Evolutionary conservation across 768 basidiomycete species (phyloP).

Genomic region (Asterophora parasitica): DNA sequence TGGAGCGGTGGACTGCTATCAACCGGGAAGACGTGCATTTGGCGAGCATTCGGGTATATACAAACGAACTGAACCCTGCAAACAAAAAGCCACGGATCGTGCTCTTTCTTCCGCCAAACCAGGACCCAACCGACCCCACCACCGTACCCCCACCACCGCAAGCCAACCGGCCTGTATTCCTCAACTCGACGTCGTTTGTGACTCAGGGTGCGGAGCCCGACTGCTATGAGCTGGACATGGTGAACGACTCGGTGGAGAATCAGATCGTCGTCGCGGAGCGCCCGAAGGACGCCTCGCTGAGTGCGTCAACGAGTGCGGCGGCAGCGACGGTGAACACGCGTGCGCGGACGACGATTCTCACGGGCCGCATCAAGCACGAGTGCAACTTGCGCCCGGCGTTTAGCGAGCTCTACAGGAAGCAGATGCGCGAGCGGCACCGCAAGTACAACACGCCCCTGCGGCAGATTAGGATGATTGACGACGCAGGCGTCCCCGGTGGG

Average conservation of each 20-base stretch:
- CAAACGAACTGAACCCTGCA: constrained; percentile 34
- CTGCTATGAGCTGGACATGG: constrained; percentile 85
- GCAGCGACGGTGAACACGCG: constrained; percentile 47
- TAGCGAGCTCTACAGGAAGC: constrained; percentile 60
- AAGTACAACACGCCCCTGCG: constrained; percentile 63
- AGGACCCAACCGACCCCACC: constrained; percentile 30
- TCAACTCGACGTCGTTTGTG: constrained; percentile 26
- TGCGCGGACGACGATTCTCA: constrained; percentile 73
- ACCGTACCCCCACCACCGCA: constrained; percentile 14
- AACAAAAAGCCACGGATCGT: constrained; percentile 57
- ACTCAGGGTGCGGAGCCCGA: constrained; percentile 44
- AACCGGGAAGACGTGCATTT: constrained; percentile 73
- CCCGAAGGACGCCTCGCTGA: constrained; percentile 55
- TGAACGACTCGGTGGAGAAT: constrained; percentile 80
- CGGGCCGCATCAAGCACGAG: constrained; percentile 78
- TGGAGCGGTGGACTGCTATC: constrained; percentile 81
- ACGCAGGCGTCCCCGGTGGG: constrained; percentile 62
- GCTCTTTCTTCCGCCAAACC: constrained; percentile 60
- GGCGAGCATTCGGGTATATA: constrained; percentile 82
- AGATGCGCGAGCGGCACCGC: constrained; percentile 63
- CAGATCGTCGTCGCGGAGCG: constrained; percentile 83
- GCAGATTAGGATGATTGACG: constrained; percentile 72
- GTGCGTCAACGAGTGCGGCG: constrained; percentile 29
- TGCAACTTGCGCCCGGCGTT: constrained; percentile 69
- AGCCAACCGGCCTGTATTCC: constrained; percentile 35